These are phyloP conservation scores for Blastocystis sp. DNA, from an alignment of 352 stramenopile species.

Conservation along the genomic window DNA sequence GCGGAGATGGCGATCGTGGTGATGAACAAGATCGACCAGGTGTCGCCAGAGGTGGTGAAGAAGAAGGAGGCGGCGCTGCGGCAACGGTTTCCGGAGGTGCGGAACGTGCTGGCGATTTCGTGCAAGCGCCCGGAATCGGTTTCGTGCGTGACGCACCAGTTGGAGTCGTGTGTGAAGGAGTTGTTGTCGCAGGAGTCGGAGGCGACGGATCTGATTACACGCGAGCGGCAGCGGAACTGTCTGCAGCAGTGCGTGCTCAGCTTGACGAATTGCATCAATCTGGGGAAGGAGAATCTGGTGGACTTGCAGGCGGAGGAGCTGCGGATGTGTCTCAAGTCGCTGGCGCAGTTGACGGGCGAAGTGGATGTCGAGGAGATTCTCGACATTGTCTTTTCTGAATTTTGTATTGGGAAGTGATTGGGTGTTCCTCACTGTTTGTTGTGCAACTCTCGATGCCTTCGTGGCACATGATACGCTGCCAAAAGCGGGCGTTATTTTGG, in stretches of 20 bases:
- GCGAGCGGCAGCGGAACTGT: slow-evolving; percentile 38
- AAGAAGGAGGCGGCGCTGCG: not conserved
- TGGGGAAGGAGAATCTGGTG: slow-evolving; percentile 59
- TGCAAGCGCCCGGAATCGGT: not conserved
- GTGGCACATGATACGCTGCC: not conserved
- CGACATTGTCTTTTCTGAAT: slow-evolving; percentile 74
- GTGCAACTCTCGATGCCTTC: not conserved
- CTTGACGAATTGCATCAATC: not conserved
- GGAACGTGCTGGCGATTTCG: not conserved
- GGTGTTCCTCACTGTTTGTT: not conserved
- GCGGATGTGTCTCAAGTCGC: slow-evolving; percentile 66
- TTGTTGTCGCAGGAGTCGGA: not conserved
- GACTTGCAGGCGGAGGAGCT: slow-evolving; percentile 74
- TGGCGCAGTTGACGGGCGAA: slow-evolving; percentile 71
- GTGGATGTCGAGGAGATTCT: slow-evolving; percentile 76
- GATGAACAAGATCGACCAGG: slow-evolving; percentile 43
- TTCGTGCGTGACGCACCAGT: not conserved
- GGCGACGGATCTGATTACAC: not conserved
- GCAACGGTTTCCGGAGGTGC: not conserved
- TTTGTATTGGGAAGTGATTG: slow-evolving; percentile 76
- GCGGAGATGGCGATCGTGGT: slow-evolving; percentile 13
- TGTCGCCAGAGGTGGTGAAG: not conserved
- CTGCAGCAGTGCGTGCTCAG: slow-evolving; percentile 31
- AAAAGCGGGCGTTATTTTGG: not conserved
- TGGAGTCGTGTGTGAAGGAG: not conserved